phyloP scores from a whole-genome alignment of 345 rosid genomes.

The Syzygium jambos region DNA sequence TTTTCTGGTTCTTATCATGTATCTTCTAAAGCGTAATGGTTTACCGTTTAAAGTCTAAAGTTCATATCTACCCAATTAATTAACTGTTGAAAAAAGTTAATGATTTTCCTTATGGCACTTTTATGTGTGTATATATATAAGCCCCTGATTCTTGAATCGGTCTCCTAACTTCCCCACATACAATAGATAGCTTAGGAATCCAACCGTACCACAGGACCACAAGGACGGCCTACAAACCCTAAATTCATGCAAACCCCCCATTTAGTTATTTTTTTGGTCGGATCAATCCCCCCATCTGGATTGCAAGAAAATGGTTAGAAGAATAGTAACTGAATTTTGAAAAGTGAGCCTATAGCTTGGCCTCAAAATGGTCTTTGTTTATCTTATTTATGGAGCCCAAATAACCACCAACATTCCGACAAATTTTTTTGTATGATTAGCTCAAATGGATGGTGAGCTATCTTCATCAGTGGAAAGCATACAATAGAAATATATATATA shows the following conservation, averaged over 20 bases:
- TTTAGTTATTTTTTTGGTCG: not conserved
- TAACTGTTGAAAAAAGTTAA: not conserved
- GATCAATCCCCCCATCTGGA: not conserved
- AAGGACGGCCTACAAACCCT: not conserved
- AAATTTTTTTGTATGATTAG: conserved; percentile 23
- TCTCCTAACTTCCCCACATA: not conserved
- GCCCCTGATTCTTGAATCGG: not conserved
- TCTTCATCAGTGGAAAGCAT: conserved; percentile 25
- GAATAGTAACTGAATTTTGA: not conserved
- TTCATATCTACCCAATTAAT: not conserved
- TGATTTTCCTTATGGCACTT: not conserved
- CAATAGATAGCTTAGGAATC: not conserved
- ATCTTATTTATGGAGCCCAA: not conserved
- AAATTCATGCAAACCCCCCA: not conserved
- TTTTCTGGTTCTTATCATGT: not conserved
- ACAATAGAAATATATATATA: not conserved
- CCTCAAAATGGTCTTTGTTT: not conserved
- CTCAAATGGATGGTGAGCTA: conserved; percentile 30
- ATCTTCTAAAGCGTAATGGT: not conserved
- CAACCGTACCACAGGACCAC: not conserved
- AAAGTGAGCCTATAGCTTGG: not conserved
- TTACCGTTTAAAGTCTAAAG: not conserved
- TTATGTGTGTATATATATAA: not conserved
- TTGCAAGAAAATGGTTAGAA: not conserved
- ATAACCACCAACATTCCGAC: conserved; percentile 25